A percentile compares a stretch with the other conserved stretches of the same genome.
Evolutionary conservation across 257 asterid genomes (phyloP).

Genomic region (Forsythia viridissima): DNA sequence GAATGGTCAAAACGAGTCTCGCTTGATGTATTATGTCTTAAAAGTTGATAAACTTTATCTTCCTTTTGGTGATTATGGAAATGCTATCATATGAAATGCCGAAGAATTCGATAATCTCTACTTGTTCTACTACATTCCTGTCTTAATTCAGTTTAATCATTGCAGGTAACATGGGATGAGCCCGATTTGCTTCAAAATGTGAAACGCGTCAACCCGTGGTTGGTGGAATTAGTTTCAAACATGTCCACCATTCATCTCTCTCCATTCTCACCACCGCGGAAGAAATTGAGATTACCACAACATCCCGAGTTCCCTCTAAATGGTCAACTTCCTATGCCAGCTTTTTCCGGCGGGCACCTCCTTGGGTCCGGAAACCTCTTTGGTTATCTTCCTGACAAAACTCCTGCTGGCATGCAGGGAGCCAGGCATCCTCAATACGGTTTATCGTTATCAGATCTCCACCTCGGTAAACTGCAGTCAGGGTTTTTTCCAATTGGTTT

Average conservation of each 20-base stretch:
- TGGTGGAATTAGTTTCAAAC: conserved; percentile 59
- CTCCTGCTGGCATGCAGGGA: conserved; percentile 93
- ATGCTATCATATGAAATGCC: background rate
- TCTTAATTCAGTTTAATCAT: background rate
- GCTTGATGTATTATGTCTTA: background rate
- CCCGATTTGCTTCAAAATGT: conserved; percentile 68
- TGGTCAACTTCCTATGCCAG: conserved; percentile 45
- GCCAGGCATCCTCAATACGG: conserved; percentile 82
- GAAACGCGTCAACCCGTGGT: conserved; percentile 69
- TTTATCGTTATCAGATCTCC: conserved; percentile 51
- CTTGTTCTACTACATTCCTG: background rate
- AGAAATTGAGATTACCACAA: conserved; percentile 47
- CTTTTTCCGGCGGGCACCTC: conserved; percentile 43
- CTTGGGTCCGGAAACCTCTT: conserved; percentile 44
- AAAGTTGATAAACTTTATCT: background rate
- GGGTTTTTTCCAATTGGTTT: conserved; percentile 44
- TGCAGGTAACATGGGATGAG: conserved; percentile 72
- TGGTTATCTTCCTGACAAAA: conserved; percentile 57
- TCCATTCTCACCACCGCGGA: conserved; percentile 63
- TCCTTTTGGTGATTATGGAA: background rate
- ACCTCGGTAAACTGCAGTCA: conserved; percentile 43
- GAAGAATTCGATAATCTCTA: background rate
- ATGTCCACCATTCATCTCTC: conserved; percentile 53
- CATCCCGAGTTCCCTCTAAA: conserved; percentile 53
- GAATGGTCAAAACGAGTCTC: background rate